Base-by-base conservation (phyloP, 805 yeast species). In the Candida endomychidarum region DNA sequence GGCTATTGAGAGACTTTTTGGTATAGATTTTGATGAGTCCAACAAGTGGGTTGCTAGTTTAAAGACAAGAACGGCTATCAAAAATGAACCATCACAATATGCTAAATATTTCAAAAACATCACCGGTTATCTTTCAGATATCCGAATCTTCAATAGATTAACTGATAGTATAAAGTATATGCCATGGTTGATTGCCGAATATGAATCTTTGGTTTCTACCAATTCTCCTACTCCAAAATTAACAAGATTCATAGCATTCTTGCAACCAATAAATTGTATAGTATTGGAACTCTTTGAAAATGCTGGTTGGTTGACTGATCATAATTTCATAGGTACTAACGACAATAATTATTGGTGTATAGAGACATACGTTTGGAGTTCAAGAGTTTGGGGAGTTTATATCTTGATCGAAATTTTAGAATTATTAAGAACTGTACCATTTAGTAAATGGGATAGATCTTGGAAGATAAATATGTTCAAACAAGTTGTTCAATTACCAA, bases 271-370 rank as follows among this genome's bases (percentile, higher is more conserved):
- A 39, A 68, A 67, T 45, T 67, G 74, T 45, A 56, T 67, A 35
- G 52, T 64, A 2, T 56, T 69, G 40, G 74, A 69, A 46, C 47
- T 64, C 8, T 49, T 69, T 15, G 75, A 69, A 39, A 69, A 68
- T 42, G 68, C 63, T 5, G 75, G 75, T 8, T 69, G 74, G 74
- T 47, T 68, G 37, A 66, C 72, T 4, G 75, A 69, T 19, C 75
- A 69, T 47, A 62, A 69, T 48, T 69, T 72, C 70, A 57, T 69
- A 8, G 68, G 68, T 19, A 69, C 74, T 19, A 42, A 42, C 28
- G 70, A 69, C 49, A 69, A 69, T 48, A 43, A 43, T 35, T 62
- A 55, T 46, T 69, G 74, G 74, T 63, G 71, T 44, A 52, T 58
- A n/a, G 69, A 61, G 38, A 61, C 73, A 2, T 69, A 69, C 46